Conservation (phyloP, 257 asterid species). For the Fraxinus americana region DNA sequence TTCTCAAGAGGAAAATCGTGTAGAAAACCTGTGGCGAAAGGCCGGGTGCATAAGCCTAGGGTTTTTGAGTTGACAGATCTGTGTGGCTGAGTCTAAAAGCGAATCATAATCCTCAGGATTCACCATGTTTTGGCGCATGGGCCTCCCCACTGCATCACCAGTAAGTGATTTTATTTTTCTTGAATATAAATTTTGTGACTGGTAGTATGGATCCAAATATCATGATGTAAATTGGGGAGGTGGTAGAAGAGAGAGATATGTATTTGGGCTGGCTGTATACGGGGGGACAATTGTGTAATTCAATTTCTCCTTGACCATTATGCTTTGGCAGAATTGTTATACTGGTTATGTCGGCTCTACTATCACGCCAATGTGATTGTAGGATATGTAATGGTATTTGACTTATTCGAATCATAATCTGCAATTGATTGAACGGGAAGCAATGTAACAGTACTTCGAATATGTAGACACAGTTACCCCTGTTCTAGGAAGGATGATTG, state of each 20-base stretch:
- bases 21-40: slow-evolving; percentile 25
- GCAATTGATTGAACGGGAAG: background rate
- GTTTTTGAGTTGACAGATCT: slow-evolving; percentile 51
- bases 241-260: slow-evolving; percentile 1
- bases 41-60: slow-evolving; percentile 37
- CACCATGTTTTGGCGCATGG: slow-evolving; percentile 88
- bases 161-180: slow-evolving; percentile 41
- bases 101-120: slow-evolving; percentile 30
- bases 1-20: background rate
- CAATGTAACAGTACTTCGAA: slow-evolving; percentile 26
- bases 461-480: slow-evolving; percentile 20
- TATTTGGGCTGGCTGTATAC: slow-evolving; percentile 10
- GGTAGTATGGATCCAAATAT: slow-evolving; percentile 29
- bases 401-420: too few species aligned
- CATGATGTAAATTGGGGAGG: slow-evolving; percentile 20
- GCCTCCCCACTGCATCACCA: slow-evolving; percentile 81
- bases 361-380: slow-evolving; percentile 18
- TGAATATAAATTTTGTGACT: background rate
- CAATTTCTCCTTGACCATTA: slow-evolving; percentile 22
- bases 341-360: slow-evolving; percentile 9
- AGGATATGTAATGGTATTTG: background rate
- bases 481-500: slow-evolving; percentile 3
- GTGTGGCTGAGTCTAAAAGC: slow-evolving; percentile 29
- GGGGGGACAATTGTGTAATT: slow-evolving; percentile 7
- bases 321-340: slow-evolving; percentile 14